phyloP scores from a whole-genome alignment of 1,284 basidiomycete genomes.

The Sanghuangporus sanghuang region DNA sequence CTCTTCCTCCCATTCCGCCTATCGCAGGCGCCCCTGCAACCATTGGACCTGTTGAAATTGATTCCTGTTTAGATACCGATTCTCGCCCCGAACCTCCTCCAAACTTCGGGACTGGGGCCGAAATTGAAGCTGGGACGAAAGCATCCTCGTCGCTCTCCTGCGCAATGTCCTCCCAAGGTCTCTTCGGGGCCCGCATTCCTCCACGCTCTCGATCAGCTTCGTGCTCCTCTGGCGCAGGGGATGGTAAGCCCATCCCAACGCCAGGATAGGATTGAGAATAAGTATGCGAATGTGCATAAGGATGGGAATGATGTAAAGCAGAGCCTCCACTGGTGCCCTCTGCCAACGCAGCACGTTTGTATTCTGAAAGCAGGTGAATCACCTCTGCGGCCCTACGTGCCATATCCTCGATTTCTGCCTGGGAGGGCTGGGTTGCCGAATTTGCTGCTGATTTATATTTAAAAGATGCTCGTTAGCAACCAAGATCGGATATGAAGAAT shows the following conservation, averaged over 20 bases:
- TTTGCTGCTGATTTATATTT: constrained; percentile 39
- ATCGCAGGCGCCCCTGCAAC: background rate
- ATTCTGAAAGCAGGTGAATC: constrained; percentile 59
- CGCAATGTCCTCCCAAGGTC: constrained; percentile 71
- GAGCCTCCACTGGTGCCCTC: constrained; percentile 23
- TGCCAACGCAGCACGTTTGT: constrained; percentile 40
- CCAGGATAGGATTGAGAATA: constrained; percentile 19
- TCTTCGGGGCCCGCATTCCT: constrained; percentile 49
- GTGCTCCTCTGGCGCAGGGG: background rate
- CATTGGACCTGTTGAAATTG: background rate
- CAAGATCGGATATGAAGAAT: constrained; percentile 11
- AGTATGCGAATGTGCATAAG: background rate
- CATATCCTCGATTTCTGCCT: constrained; percentile 62
- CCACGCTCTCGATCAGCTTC: constrained; percentile 1
- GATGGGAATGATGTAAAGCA: background rate
- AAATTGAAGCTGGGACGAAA: constrained; percentile 22
- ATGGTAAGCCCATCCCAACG: constrained; percentile 15
- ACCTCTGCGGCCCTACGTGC: constrained; percentile 54
- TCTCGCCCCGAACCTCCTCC: background rate
- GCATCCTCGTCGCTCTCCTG: constrained; percentile 30
- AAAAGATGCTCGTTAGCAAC: constrained; percentile 7
- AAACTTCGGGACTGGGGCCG: constrained; percentile 13
- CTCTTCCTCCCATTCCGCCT: constrained; percentile 25
- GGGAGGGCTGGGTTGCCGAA: constrained; percentile 44
- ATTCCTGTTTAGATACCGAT: constrained; percentile 10